These are phyloP conservation scores for Miscanthus sacchariflorus DNA, from an alignment of 202 grass and related monocot genomes.

Conservation along the genomic window DNA sequence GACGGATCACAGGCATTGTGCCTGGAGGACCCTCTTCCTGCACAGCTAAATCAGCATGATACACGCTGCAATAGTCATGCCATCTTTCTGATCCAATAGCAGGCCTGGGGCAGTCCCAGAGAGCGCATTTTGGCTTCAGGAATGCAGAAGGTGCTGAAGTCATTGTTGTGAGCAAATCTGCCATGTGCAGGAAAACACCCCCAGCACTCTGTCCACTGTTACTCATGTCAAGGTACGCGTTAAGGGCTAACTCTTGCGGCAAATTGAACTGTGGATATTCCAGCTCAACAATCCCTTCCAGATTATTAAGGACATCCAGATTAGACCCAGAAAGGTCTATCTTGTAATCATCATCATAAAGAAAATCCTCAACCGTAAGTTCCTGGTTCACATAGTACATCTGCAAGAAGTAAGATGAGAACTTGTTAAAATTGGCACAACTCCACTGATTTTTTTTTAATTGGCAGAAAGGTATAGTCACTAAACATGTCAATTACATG, in stretches of 20 bases:
- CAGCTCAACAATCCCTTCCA: constrained; percentile 69
- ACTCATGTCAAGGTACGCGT: constrained; percentile 61
- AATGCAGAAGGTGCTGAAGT: constrained; percentile 80
- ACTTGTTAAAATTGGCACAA: constrained; percentile 37
- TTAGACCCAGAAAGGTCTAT: constrained; percentile 57
- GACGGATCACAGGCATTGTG: constrained; percentile 90
- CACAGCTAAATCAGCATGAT: constrained; percentile 87
- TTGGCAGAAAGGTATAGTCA: constrained; percentile 6
- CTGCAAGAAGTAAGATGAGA: constrained; percentile 58
- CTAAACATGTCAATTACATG: neutral
- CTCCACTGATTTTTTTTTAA: no score
- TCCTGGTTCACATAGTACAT: constrained; percentile 89
- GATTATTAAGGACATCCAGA: constrained; percentile 57
- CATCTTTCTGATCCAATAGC: constrained; percentile 86
- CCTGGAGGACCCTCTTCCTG: constrained; percentile 93
- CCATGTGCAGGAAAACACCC: constrained; percentile 74
- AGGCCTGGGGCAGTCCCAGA: constrained; percentile 96
- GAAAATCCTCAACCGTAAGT: constrained; percentile 71
- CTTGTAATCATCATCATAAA: constrained; percentile 78
- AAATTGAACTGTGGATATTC: constrained; percentile 83
- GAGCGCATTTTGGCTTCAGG: constrained; percentile 87
- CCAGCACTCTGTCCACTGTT: constrained; percentile 55
- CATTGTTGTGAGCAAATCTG: constrained; percentile 85
- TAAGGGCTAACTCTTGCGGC: constrained; percentile 63
- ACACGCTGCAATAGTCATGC: constrained; percentile 91